Evolutionary conservation across 2,329 filamentous ascomycete genomes (phyloP).

Genomic region (Diaporthe vaccinii): DNA sequence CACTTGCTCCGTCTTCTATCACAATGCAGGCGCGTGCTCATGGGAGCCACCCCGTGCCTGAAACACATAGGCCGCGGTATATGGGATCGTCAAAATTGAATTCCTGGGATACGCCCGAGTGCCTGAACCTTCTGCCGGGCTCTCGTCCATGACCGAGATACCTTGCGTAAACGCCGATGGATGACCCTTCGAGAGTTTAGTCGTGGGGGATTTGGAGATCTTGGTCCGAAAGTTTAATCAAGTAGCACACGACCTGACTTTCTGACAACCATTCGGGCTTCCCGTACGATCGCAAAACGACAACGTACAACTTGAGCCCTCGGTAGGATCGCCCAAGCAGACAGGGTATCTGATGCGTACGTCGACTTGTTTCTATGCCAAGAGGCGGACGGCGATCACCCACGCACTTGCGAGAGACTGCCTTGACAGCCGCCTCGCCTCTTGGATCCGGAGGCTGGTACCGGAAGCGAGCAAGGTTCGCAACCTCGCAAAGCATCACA

Average conservation of each 20-base stretch:
- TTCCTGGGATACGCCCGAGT: constrained; percentile 22
- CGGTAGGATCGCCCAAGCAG: constrained; percentile 1
- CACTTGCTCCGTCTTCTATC: constrained; percentile 12
- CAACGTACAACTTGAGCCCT: not conserved
- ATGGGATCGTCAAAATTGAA: constrained; percentile 20
- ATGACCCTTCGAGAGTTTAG: constrained; percentile 13
- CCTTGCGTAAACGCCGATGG: constrained; percentile 31
- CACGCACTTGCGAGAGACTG: not conserved
- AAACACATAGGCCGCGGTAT: constrained; percentile 31
- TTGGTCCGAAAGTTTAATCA: not conserved
- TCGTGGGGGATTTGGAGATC: constrained; percentile 8
- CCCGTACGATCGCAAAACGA: not conserved
- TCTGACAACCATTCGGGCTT: not conserved
- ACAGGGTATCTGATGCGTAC: constrained; percentile 1
- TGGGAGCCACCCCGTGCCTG: constrained; percentile 22
- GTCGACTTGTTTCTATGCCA: constrained; percentile 32
- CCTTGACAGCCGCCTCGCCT: not conserved
- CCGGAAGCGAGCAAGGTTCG: constrained; percentile 8
- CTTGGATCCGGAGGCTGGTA: not conserved
- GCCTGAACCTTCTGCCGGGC: constrained; percentile 14
- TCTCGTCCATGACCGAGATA: constrained; percentile 9
- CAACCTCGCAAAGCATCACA: not conserved
- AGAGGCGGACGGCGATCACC: constrained; percentile 16
- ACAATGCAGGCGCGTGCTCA: constrained; percentile 13
- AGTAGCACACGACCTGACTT: constrained; percentile 26